These are phyloP conservation scores for Hysterium pulicare DNA, from an alignment of 2,329 filamentous ascomycete species.

Conservation along the genomic window DNA sequence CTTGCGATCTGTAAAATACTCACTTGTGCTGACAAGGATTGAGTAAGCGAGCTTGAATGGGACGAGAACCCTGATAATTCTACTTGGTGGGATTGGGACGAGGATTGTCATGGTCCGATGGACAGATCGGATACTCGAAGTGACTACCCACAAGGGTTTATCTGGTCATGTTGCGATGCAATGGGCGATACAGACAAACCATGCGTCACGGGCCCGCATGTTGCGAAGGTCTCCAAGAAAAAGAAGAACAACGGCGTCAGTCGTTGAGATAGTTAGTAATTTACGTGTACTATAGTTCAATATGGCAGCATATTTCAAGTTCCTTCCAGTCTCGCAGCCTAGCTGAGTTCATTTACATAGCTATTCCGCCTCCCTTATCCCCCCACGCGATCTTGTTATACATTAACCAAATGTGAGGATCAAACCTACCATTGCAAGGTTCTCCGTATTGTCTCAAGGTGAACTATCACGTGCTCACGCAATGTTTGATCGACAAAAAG, in stretches of 20 bases:
- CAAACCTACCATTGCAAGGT: too few relatives aligned
- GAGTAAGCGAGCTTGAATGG: slow-evolving; percentile 22
- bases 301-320: not conserved
- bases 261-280: not conserved
- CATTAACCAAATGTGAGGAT: too few relatives aligned
- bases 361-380: not conserved
- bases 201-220: not conserved
- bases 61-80: slow-evolving; percentile 13
- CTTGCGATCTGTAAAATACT: not conserved
- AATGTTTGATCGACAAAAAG: not conserved
- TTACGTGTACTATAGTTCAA: not conserved
- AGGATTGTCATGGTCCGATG: slow-evolving; percentile 23
- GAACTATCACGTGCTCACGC: not conserved
- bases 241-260: not conserved
- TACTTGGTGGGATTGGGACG: slow-evolving; percentile 29
- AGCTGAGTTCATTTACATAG: not conserved
- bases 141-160: slow-evolving; percentile 24
- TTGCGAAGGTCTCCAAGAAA: not conserved
- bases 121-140: slow-evolving; percentile 18
- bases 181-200: not conserved
- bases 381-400: not conserved
- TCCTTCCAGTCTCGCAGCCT: not conserved
- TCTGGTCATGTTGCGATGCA: slow-evolving; percentile 27
- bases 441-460: too few relatives aligned
- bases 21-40: too few relatives aligned